Base-by-base conservation (phyloP, 75 land plant genomes). In the Azolla pinnata region DNA sequence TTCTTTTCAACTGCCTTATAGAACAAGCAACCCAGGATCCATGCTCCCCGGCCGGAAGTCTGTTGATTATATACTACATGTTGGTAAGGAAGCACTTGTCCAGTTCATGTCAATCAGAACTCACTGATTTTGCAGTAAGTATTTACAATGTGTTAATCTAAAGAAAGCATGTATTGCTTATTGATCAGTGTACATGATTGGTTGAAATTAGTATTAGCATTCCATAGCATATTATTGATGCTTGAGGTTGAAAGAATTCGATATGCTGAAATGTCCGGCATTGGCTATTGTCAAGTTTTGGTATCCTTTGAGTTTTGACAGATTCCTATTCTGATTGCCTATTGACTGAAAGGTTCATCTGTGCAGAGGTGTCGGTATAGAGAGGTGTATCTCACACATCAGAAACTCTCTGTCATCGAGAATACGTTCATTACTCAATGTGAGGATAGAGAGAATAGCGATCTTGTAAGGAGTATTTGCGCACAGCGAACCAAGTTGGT, bases 11-110 rank as follows among this genome's bases (percentile, higher is more conserved):
- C 25, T 85, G 67, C 61, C 74, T 89, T 29, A 63, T 85, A 24
- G 85, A 86, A 12, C 57, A 47, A 63, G 79, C 90, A 21, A 51
- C 29, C 14, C 69, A 70, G 19, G 66, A 83, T 31, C 90, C 90
- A 21, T 76, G 79, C 31, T 61, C 81, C 31, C 63, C 71, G 30
- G 59, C 68, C 65, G 98, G 98, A 27, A 86, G 82, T 75, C 90
- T 88, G 42, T 80, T 93, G 32, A 83, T 88, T 30, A 81, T 84
- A 4, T 93, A 64, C 63, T 93, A 83, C 72, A 61, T 93, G 47
- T 86, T 90, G 96, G 96, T 90, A 68, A 31, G 29, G 12, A 46
- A 2, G 49, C 4, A 46, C 49, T 14, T 4, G 2, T 46, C 10
- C 21, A 4, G n/a, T 3, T 4, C 2, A 3, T 4, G 2, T 17